Base-by-base conservation (phyloP, 1,284 basidiomycete genomes). In the Marasmius sp. region DNA sequence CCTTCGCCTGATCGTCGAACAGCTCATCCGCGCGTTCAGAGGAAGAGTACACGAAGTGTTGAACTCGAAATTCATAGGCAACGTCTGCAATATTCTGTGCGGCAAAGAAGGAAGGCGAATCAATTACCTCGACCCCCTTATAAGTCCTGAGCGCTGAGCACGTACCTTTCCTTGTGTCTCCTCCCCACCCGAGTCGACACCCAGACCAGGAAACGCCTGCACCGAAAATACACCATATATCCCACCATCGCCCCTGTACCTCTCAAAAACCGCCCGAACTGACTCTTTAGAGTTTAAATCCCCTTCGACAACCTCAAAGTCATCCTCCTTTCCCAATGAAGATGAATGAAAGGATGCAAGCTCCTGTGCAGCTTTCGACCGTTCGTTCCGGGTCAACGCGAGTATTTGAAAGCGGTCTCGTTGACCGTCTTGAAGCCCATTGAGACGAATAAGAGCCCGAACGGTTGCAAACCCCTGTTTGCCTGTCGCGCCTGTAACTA, bases 121-220 rank as follows among this genome's bases (percentile, higher is more conserved):
- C 18, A 57, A 10, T 7, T 41, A 27, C 41, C 33, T 58, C 57
- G 27, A 47, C 57, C 22, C 75, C 71, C 22, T 47, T 8, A n/a
- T 8, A n/a, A n/a, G n/a, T n/a, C n/a, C n/a, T n/a, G 41, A 43
- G 11, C 11, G 47, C 8, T 33, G n/a, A 49, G 4, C n/a, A 63
- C 69, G 27, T 47, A 78, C 79, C 69, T 75, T 79, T 5, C 79
- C 79, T 57, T 81, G 79, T 48, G 64, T 70, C 63, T 79, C 77
- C 63, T 78, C 78, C 5, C 71, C 74, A 57, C 72, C 73, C 12
- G 72, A 74, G 59, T 72, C 72, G 5, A 71, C 76, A n/a, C 78
- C 77, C 11, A 81, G 72, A 6, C 78, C 80, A 27, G 77, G 75
- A 57, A 70, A 79, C 6, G 73, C 75, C 2, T 79, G 70, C n/a